These are phyloP conservation scores for Colletotrichum sp. DNA, from an alignment of 2,329 filamentous ascomycete genomes.

Conservation along the genomic window DNA sequence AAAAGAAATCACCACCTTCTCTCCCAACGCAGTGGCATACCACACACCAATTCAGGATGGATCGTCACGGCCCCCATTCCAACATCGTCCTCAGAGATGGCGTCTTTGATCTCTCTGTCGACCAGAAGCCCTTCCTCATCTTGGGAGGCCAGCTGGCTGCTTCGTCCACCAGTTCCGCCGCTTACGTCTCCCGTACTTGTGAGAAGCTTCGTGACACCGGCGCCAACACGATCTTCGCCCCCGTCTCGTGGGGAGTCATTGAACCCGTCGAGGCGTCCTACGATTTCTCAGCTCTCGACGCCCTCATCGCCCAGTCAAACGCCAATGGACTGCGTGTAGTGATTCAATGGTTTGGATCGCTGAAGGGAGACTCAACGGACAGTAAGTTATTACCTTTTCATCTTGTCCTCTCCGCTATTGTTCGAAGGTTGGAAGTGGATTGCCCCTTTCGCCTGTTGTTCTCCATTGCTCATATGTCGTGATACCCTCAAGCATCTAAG, in stretches of 20 bases:
- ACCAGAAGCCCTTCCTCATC: slow-evolving; percentile 33
- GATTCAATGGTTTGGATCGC: not conserved
- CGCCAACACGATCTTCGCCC: slow-evolving; percentile 34
- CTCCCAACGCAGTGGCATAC: too few species aligned
- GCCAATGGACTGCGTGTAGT: slow-evolving; percentile 3
- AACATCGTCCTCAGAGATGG: not conserved
- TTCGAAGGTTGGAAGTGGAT: too few species aligned
- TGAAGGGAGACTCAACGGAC: not conserved
- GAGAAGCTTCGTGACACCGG: slow-evolving; percentile 25
- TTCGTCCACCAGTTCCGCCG: slow-evolving; percentile 23
- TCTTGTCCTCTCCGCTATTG: not conserved
- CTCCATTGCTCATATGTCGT: too few species aligned
- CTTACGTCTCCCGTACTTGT: slow-evolving; percentile 29
- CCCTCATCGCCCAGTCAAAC: slow-evolving; percentile 26
- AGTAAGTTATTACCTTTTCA: not conserved
- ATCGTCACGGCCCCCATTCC: too few species aligned
- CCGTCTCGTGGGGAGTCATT: slow-evolving; percentile 34
- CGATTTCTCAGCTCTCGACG: slow-evolving; percentile 28
- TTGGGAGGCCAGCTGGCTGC: slow-evolving; percentile 33
- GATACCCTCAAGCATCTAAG: too few species aligned
- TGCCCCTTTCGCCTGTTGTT: not conserved
- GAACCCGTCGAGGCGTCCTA: slow-evolving; percentile 33
- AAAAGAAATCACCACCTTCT: too few species aligned
- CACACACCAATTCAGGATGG: too few species aligned
- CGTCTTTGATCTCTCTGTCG: slow-evolving; percentile 31